Evolutionary conservation across 257 asterid species (phyloP).

Genomic region (Ophiorrhiza pumila): DNA sequence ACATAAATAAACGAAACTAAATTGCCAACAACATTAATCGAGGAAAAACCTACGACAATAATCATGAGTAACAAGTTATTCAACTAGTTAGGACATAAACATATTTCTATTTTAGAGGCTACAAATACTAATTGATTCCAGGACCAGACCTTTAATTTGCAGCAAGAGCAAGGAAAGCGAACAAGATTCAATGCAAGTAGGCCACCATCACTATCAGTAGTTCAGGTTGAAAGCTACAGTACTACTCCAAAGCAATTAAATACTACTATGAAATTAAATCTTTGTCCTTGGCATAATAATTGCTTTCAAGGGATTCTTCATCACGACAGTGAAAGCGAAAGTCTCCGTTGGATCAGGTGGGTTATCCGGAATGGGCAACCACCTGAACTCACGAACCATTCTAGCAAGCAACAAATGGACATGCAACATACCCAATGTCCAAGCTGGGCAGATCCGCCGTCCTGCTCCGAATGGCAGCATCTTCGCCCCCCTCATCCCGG

Average conservation of each 20-base stretch:
- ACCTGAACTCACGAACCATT: constrained; percentile 81
- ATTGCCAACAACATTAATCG: neutral
- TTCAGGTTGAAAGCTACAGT: neutral
- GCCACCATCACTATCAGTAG: too few species aligned
- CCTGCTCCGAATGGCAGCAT: constrained; percentile 97
- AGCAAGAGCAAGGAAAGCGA: neutral
- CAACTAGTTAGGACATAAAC: neutral
- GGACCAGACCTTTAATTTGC: neutral
- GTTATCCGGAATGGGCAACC: constrained; percentile 75
- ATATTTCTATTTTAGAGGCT: neutral
- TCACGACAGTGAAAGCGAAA: constrained; percentile 80
- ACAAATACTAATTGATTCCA: neutral
- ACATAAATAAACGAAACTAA: neutral
- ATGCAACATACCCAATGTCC: constrained; percentile 80
- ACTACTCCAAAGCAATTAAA: constrained; percentile 4
- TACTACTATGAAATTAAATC: constrained; percentile 28
- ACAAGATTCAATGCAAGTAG: neutral
- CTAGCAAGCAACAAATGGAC: constrained; percentile 59
- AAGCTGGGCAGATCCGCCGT: constrained; percentile 91
- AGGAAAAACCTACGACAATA: neutral
- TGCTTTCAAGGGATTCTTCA: constrained; percentile 90
- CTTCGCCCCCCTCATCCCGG: constrained; percentile 76
- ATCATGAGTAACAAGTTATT: neutral
- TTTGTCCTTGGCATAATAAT: constrained; percentile 61
- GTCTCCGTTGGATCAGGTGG: constrained; percentile 92